phyloP scores from a whole-genome alignment of 176 grass and related monocot genomes.

The Cocos nucifera region DNA sequence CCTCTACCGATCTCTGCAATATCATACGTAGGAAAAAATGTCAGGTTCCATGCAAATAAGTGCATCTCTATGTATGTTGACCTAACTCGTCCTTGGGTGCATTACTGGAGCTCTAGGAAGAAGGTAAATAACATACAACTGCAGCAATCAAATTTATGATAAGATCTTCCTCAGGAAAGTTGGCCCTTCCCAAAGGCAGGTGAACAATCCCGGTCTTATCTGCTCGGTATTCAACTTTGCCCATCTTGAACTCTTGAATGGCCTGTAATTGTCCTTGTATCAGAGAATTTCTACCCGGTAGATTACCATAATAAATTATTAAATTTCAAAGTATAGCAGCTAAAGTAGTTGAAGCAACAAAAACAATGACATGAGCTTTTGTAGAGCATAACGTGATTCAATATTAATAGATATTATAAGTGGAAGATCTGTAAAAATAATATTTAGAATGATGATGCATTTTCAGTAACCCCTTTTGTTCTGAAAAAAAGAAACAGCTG shows the following conservation, averaged over 20 bases:
- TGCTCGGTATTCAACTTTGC: constrained; percentile 95
- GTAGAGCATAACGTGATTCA: too few relatives aligned
- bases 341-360: not conserved
- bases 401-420: too few relatives aligned
- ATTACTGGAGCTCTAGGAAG: constrained; percentile 1
- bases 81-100: constrained; percentile 4
- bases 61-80: not conserved
- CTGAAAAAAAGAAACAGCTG: too few relatives aligned
- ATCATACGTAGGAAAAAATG: constrained; percentile 5
- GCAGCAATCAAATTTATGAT: constrained; percentile 81
- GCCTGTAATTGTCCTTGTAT: constrained; percentile 40
- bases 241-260: constrained; percentile 96
- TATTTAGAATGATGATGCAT: too few relatives aligned
- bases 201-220: constrained; percentile 94
- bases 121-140: constrained; percentile 52
- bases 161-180: constrained; percentile 88
- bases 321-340: not conserved
- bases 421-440: too few relatives aligned
- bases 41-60: not conserved
- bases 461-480: too few relatives aligned
- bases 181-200: constrained; percentile 78
- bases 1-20: constrained; percentile 66
- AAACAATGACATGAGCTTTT: too few relatives aligned
- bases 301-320: too few relatives aligned
- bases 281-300: too few relatives aligned